A percentile compares a stretch with the other conserved stretches of the same genome.
Conservation (phyloP, 305 asterid species). For the Solanum aculeatissimum region DNA sequence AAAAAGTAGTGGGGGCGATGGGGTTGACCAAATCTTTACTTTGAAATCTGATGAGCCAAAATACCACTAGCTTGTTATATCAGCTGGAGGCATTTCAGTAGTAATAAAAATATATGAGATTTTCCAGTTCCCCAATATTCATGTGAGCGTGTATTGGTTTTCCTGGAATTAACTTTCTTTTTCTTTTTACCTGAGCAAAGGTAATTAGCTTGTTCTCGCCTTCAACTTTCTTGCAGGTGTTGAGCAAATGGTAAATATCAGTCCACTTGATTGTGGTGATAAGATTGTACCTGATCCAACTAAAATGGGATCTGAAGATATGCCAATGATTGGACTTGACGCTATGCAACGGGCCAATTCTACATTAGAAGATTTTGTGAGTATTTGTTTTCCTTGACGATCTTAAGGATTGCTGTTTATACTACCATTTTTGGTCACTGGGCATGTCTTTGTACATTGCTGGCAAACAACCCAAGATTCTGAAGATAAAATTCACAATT, state of each 20-base stretch:
- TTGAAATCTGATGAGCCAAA: neutral
- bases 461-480: neutral
- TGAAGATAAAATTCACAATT: neutral
- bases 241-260: constrained; percentile 14
- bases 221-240: constrained; percentile 25
- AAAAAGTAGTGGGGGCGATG: neutral
- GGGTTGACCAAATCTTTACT: neutral
- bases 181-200: neutral
- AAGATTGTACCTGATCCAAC: constrained; percentile 12
- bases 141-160: neutral
- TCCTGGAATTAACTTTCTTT: neutral
- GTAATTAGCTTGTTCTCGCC: neutral
- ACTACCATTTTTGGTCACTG: neutral
- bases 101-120: neutral
- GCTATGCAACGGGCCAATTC: constrained; percentile 80
- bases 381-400: constrained; percentile 11
- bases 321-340: constrained; percentile 55
- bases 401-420: neutral
- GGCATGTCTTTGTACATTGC: neutral
- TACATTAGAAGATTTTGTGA: constrained; percentile 94
- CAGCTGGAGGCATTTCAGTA: neutral
- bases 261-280: constrained; percentile 16
- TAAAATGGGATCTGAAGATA: constrained; percentile 15
- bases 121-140: neutral
- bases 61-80: neutral